Percentiles rank a stretch among this genome's conserved stretches.
phyloP scores from a whole-genome alignment of 768 basidiomycete species.

The Agaricus blazei region DNA sequence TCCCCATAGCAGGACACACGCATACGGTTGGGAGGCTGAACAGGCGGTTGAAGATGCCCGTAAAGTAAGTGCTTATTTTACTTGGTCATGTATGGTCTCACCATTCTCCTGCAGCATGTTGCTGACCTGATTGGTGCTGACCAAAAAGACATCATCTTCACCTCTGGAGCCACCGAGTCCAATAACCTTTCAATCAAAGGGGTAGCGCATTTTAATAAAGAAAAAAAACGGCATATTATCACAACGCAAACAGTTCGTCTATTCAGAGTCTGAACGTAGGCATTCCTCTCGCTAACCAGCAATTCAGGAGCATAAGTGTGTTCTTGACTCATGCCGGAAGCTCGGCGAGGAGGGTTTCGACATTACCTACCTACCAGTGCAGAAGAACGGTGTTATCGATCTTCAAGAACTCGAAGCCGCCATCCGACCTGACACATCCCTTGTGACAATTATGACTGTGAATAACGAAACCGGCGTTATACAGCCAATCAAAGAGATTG shows the following conservation, averaged over 20 bases:
- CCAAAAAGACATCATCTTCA: constrained; percentile 94
- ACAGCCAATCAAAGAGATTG: constrained; percentile 95
- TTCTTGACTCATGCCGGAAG: constrained; percentile 94
- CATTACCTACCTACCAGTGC: constrained; percentile 94
- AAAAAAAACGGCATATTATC: constrained; percentile 90
- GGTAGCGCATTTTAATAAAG: constrained; percentile 90
- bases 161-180: constrained; percentile 95
- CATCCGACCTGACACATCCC: constrained; percentile 86
- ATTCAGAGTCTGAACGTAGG: neutral
- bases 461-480: constrained; percentile 99
- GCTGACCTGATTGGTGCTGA: constrained; percentile 93
- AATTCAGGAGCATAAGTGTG: constrained; percentile 93
- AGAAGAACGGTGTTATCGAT: constrained; percentile 76
- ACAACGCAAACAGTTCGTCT: constrained; percentile 84
- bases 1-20: constrained; percentile 96
- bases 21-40: constrained; percentile 99
- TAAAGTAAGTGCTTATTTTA: constrained; percentile 41
- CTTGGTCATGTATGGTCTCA: neutral
- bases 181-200: constrained; percentile 99
- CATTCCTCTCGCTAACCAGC: neutral
- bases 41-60: constrained; percentile 90
- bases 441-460: constrained; percentile 98
- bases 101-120: constrained; percentile 51
- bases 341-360: constrained; percentile 97
- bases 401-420: constrained; percentile 78